Evolutionary conservation across 768 basidiomycete species (phyloP), one percentile per base, ranked within the genome.

Genomic region (Cystobasidiopsis lactophilus): DNA sequence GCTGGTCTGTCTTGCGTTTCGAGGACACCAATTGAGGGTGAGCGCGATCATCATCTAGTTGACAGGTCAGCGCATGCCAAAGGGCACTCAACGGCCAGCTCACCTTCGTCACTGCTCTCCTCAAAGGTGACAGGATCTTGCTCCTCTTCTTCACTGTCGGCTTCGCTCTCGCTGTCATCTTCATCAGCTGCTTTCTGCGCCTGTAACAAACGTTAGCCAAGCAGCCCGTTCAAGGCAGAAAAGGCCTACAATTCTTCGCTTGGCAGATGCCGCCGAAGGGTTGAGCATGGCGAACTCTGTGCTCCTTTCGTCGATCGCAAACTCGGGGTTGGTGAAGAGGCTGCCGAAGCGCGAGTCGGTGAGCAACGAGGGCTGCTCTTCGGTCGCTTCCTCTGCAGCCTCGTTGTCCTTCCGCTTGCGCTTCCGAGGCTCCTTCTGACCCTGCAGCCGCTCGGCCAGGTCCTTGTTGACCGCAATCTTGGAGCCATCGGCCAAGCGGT

Each of bases 211-310:
- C 21, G 24, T 52, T 46, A 37, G 38, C 51, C 49, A 31, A 21
- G 11, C 30, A 50, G 41, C 26, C 39, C 46, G n/a, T 37, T 51
- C 33, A 54, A 54, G 1, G 51, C 33, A 21, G 27, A 41, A 1
- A 50, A 59, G 45, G 54, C 50, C 29, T 16, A 50, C 24, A 55
- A 64, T 62, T 70, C 67, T 64, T 71, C 75, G 48, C 63, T 74
- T 74, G 29, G 64, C 27, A 61, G 75, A 72, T n/a, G 69, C 77
- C 10, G 79, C 68, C 19, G 86, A 89, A 14, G 91, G 91, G 66
- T 96, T 88, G 64, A 95, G 76, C 58, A 96, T 67, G n/a, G 79
- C 82, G 65, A 73, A 96, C 69, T 96, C 93, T 60, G 83, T 73
- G 59, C 72, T 82, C 39, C 69, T 74, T 69, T 88, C 83, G 67